Conservation (phyloP, 306 rosid genomes). For the Cicer yamashitae region DNA sequence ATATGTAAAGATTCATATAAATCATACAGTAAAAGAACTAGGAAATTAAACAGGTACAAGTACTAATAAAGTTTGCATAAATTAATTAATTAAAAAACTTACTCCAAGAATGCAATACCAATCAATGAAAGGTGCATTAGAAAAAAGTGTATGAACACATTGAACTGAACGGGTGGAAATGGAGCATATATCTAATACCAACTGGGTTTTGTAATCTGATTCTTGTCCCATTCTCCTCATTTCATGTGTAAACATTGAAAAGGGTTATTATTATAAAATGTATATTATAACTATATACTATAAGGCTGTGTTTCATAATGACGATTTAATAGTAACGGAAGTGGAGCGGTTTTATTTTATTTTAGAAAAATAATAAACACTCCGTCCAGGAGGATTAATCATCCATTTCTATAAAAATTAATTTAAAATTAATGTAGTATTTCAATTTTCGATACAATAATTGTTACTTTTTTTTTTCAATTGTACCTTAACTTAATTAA, state of each 20-base stretch:
- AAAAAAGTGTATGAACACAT: constrained; percentile 64
- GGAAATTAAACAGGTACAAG: not conserved
- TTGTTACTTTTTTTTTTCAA: no score
- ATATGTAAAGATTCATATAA: constrained; percentile 14
- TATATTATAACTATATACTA: not conserved
- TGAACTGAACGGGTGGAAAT: constrained; percentile 57
- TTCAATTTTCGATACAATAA: no score
- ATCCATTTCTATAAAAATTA: no score
- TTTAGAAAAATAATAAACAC: no score
- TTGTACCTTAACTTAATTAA: no score
- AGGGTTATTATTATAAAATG: constrained; percentile 40
- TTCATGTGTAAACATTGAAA: constrained; percentile 33
- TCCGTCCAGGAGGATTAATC: no score
- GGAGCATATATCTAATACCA: constrained; percentile 77
- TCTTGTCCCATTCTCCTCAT: constrained; percentile 61
- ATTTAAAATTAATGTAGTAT: no score
- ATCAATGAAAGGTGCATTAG: constrained; percentile 60
- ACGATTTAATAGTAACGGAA: constrained; percentile 23
- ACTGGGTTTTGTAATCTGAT: constrained; percentile 64
- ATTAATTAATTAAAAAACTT: constrained; percentile 39
- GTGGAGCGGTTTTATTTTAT: constrained; percentile 65
- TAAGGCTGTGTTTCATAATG: constrained; percentile 37
- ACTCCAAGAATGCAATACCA: constrained; percentile 94
- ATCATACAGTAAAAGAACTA: constrained; percentile 18
- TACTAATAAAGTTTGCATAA: not conserved